Base-by-base conservation (phyloP, 2,329 filamentous ascomycete species). In the Elsinoe batatas region DNA sequence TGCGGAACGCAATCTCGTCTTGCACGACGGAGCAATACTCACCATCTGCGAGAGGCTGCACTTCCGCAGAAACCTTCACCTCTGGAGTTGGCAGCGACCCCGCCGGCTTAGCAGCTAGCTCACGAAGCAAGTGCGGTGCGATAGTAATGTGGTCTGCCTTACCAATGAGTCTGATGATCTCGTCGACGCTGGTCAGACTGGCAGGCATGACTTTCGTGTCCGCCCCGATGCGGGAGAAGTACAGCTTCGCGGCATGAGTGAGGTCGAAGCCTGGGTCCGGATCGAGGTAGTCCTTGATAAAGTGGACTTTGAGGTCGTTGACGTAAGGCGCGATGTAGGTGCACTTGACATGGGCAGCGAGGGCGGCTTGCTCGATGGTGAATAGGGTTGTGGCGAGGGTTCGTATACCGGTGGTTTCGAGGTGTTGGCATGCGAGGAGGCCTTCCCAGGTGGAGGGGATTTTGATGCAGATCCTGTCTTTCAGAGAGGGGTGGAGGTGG, bases 321-420 rank as follows among this genome's bases (percentile, higher is more conserved):
- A 85, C 79, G 59, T 84, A 76, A 0, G 83, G 82, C 0, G 82
- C 80, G 42, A 85, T 79, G 61, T 84, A 85, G 0, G 75, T 76
- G 61, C 81, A 84, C 3, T 75, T 73, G 0, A 75, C 78, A 50
- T 81, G 76, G 1, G 74, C 77, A 0, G 82, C 82, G 1, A 83
- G 69, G 1, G 73, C 72, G 0, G 80, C 82, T 63, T 85, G 82
- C 38, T 79, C 73, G 61, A 83, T 73, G 42, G 77, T 79, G 62
- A 85, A 85, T 47, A 86, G 69, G 1, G 80, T 83, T 0, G 82
- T 85, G 0, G 79, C 80, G 2, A 85, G 69, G 0, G 82, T 84
- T 1, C 72, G 69, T n/a, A 84, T 77, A 1, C 79, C 78, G 8
- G 72, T 67, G 13, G 64, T 61, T 61, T 84, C 76, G 3, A 85